Conservation (phyloP, 73 alveolate genomes). For the Paramecium tetraurelia region DNA sequence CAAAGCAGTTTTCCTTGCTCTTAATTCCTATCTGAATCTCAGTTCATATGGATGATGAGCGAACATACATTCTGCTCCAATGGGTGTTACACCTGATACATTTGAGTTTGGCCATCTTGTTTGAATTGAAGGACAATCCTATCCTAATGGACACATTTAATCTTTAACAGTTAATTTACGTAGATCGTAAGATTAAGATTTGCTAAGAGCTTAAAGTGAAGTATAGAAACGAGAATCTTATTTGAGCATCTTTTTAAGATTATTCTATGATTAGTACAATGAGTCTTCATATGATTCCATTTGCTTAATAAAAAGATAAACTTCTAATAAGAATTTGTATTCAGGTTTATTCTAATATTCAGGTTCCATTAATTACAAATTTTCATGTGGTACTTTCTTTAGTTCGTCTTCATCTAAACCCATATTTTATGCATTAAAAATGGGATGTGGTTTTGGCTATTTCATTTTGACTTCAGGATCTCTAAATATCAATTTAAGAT, state of each 20-base stretch:
- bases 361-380: conserved; percentile 51
- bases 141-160: conserved; percentile 45
- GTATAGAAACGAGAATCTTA: neutral
- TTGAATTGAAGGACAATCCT: conserved; percentile 25
- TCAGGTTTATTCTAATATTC: conserved; percentile 24
- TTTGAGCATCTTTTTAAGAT: neutral
- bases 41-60: conserved; percentile 78
- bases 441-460: neutral
- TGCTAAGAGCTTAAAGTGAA: neutral
- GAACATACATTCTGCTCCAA: conserved; percentile 67
- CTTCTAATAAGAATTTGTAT: conserved; percentile 27
- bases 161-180: neutral
- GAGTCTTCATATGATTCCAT: conserved; percentile 4
- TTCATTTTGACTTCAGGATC: conserved; percentile 13
- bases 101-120: conserved; percentile 56
- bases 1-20: conserved; percentile 39
- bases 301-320: neutral
- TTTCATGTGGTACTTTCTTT: conserved; percentile 1
- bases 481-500: neutral
- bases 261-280: neutral
- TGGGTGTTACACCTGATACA: conserved; percentile 24
- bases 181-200: neutral
- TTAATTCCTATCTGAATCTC: neutral
- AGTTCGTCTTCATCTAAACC: conserved; percentile 32
- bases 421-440: neutral